These are phyloP conservation scores for Rubroboletus pulcherrimus DNA, from an alignment of 768 basidiomycete genomes.

Conservation along the genomic window DNA sequence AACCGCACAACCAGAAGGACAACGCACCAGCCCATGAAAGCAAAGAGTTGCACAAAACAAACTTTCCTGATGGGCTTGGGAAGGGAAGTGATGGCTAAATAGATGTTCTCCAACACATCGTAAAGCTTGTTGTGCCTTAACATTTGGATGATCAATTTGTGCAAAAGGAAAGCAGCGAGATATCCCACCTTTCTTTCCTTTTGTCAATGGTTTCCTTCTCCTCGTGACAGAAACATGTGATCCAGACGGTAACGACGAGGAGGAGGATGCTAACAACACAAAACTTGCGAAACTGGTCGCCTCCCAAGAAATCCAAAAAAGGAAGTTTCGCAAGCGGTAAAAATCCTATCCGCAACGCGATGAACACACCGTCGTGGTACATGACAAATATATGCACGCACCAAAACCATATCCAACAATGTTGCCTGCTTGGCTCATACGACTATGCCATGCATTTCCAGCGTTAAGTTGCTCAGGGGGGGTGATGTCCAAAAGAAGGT, in stretches of 20 bases:
- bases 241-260: constrained; percentile 76
- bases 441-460: constrained; percentile 97
- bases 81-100: constrained; percentile 64
- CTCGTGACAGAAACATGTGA: constrained; percentile 83
- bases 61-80: constrained; percentile 85
- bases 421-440: constrained; percentile 96
- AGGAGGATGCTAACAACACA: constrained; percentile 82
- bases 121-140: constrained; percentile 46
- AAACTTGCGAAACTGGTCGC: constrained; percentile 94
- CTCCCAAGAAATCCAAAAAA: constrained; percentile 76
- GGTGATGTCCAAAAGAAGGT: constrained; percentile 88
- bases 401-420: constrained; percentile 93
- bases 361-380: constrained; percentile 4
- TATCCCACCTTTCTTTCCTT: constrained; percentile 40
- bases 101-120: constrained; percentile 81
- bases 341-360: constrained; percentile 52
- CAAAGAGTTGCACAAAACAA: constrained; percentile 90
- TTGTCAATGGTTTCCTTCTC: constrained; percentile 63
- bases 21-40: constrained; percentile 92
- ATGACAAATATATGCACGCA: constrained; percentile 29
- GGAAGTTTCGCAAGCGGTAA: constrained; percentile 81
- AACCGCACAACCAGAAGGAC: not conserved
- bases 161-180: constrained; percentile 2
- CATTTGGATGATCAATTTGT: not conserved
- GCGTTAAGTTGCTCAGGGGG: constrained; percentile 85